Conservation (phyloP, 495 filamentous ascomycete species). For the Viridothelium virens region DNA sequence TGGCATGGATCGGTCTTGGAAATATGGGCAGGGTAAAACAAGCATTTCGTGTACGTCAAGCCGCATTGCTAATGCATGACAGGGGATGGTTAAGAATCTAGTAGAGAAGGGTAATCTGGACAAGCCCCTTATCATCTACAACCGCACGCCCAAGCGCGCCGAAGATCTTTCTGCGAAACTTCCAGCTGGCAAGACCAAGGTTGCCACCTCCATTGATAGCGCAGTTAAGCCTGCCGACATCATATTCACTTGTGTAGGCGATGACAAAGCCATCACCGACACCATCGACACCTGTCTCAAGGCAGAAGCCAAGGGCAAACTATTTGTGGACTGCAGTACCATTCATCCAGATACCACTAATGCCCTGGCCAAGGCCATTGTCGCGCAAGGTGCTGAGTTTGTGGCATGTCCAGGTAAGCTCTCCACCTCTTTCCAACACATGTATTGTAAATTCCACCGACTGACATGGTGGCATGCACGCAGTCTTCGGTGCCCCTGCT, state of each 20-base stretch:
- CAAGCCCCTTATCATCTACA: conserved; percentile 66
- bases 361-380: conserved; percentile 47
- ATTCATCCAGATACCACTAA: conserved; percentile 78
- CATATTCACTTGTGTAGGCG: conserved; percentile 76
- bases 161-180: conserved; percentile 34
- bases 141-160: conserved; percentile 48
- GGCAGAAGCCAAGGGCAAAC: conserved; percentile 53
- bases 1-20: conserved; percentile 80
- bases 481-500: conserved; percentile 72
- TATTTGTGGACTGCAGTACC: conserved; percentile 81
- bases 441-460: neutral
- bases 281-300: conserved; percentile 44
- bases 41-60: conserved; percentile 13
- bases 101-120: conserved; percentile 65
- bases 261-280: conserved; percentile 61
- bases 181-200: conserved; percentile 47
- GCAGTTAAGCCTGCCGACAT: conserved; percentile 63
- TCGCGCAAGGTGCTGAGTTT: conserved; percentile 57
- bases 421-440: neutral
- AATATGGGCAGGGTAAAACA: conserved; percentile 79
- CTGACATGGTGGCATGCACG: neutral
- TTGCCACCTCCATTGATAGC: conserved; percentile 53
- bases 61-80: conserved; percentile 21
- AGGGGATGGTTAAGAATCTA: conserved; percentile 85
- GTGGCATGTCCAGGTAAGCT: conserved; percentile 57